Evolutionary conservation across 805 yeast genomes (phyloP), one percentile per base, ranked within the genome.

Genomic region (Ogataea salicorniae): DNA sequence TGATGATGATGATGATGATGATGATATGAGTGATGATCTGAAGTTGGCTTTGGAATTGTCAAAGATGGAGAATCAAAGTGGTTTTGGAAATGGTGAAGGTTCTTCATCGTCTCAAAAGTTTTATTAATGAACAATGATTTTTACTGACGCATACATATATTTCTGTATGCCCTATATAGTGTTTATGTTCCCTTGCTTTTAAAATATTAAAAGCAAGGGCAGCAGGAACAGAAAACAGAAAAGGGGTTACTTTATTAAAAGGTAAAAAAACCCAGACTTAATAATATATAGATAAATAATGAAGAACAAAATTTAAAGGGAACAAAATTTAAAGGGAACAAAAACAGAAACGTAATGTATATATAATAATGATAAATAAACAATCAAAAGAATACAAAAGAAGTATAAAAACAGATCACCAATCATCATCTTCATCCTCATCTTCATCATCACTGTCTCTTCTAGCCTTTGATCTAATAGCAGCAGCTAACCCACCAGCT

Each of bases 401-500:
- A 23, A 26, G 11, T 26, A 9, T 11, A 9, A 26, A 9, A 15
- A 16, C 18, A 20, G 26, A n/a, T 20, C n/a, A 6, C 49, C 45
- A 64, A 41, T 75, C 81, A 41, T 82, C 88, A 37, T 77, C 84
- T 41, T 81, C 83, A 18, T 78, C 85, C 2, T 79, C 87, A 2
- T 76, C 84, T 46, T 84, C 91, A 15, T 81, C 90, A 47, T 81
- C 88, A 51, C 83, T 80, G 37, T 80, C 85, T 15, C 88, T 79
- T 47, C 74, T 70, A 3, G 88, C 88, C 62, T 94, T 78, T 45
- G 82, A 86, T 62, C 84, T 86, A 57, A 90, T 76, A 1, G 96
- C 91, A 45, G 80, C 83, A 1, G 91, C 91, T 29, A 84, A 66
- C 0, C 88, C 86, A 46, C 75, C 53, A 2, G 69, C 66, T 36